A percentile compares a stretch with the other conserved stretches of the same genome.
These are phyloP conservation scores for Ganoderma multipileum DNA, from an alignment of 1,284 basidiomycete species.

Conservation along the genomic window DNA sequence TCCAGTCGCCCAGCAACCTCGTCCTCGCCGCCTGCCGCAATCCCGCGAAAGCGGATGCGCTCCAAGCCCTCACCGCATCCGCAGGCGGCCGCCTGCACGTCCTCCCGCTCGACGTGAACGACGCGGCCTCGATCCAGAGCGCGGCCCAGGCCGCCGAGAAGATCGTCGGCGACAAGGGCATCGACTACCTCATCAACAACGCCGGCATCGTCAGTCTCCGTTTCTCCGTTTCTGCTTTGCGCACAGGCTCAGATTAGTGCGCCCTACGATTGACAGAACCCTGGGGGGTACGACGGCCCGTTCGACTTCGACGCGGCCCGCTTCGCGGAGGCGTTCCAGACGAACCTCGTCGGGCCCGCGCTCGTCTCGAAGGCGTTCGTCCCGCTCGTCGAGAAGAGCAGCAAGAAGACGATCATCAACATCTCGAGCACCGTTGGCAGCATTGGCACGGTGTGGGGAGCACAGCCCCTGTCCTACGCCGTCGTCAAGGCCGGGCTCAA, in stretches of 20 bases:
- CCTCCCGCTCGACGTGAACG: slow-evolving; percentile 41
- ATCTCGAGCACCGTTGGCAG: slow-evolving; percentile 42
- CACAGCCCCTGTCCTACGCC: slow-evolving; percentile 34
- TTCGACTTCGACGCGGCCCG: not conserved
- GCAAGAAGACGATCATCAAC: slow-evolving; percentile 44
- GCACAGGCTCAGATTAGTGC: not conserved
- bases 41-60: slow-evolving; percentile 38
- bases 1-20: slow-evolving; percentile 38
- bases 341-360: not conserved
- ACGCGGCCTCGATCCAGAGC: slow-evolving; percentile 32
- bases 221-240: not conserved
- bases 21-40: slow-evolving; percentile 48
- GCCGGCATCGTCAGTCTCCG: slow-evolving; percentile 41
- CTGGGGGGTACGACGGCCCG: not conserved
- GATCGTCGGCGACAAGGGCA: slow-evolving; percentile 39
- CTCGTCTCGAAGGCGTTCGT: not conserved
- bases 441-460: slow-evolving; percentile 33
- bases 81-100: slow-evolving; percentile 41
- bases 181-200: slow-evolving; percentile 50
- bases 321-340: not conserved
- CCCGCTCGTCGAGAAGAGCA: slow-evolving; percentile 40
- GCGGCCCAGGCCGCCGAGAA: slow-evolving; percentile 25
- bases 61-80: slow-evolving; percentile 37
- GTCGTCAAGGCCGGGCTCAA: slow-evolving; percentile 40
- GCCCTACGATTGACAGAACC: not conserved